Evolutionary conservation across 2,329 filamentous ascomycete species (phyloP), one percentile per base, ranked within the genome.

Genomic region (Diaporthe ampelina): DNA sequence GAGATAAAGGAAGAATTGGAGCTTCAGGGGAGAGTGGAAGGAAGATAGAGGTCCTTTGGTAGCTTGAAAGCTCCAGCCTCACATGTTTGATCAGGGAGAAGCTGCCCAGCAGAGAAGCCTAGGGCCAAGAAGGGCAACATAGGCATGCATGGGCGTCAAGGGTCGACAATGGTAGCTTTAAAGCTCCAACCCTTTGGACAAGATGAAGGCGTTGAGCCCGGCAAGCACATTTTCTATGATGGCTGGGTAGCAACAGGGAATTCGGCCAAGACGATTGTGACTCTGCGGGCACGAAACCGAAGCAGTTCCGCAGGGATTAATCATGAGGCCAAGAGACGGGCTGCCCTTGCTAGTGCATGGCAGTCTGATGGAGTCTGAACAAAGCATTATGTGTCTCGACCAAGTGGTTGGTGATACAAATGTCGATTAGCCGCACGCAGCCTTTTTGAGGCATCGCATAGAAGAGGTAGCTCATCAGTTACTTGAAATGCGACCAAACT

Each of bases 31-130:
- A 48, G 40, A 65, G 61, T n/a, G 15, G 35, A n/a, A 40, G 52
- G 40, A 68, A 58, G 61, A 68, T 21, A 78, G 80, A 87, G 87
- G 88, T 82, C 86, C 84, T 86, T 86, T 90, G 89, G 88, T 90
- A 88, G 89, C 89, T 91, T 91, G 84, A 91, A 90, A 90, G 89
- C 88, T 90, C 89, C 89, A 90, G 88, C 87, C 88, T 88, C 81
- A 32, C 19, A 81, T 79, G 78, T 81, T 72, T 67, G 72, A 74
- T 67, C 52, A 72, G 59, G 58, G 48, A 52, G 65, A 69, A 54
- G 26, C 72, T 73, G 61, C 61, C 37, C 56, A 65, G 68, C 54
- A 65, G 75, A 73, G 76, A 75, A 79, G 72, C 77, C 76, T 70
- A 76, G 73, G 78, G 80, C 75, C 78, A 78, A 75, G 78, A 78